A percentile compares a stretch with the other conserved stretches of the same genome.
phyloP scores from a whole-genome alignment of 169 alveolate genomes.

The Cyclospora cayetanensis region DNA sequence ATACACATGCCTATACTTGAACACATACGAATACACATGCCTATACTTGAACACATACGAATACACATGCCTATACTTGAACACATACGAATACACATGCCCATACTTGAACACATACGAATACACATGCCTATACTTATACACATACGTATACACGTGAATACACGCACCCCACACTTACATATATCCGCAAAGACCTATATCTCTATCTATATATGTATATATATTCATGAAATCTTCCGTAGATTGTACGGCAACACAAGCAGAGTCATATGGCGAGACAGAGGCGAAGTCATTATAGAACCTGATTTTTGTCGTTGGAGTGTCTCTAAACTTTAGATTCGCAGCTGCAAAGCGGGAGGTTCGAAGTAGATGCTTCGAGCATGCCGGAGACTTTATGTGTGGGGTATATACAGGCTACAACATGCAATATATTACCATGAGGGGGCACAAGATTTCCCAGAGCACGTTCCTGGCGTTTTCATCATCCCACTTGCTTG shows the following conservation, averaged over 20 bases:
- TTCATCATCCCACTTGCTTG: background rate
- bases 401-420: background rate
- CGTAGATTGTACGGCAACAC: background rate
- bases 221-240: background rate
- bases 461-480: background rate
- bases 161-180: background rate
- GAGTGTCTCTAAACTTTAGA: background rate
- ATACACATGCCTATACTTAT: too few relatives aligned
- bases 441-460: slow-evolving; percentile 9
- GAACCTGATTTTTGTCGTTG: background rate
- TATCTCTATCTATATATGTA: too few relatives aligned
- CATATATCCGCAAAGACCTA: background rate
- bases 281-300: background rate
- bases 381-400: background rate
- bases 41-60: background rate
- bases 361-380: background rate
- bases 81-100: too few relatives aligned
- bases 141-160: background rate
- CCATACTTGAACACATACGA: background rate
- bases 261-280: background rate
- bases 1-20: background rate
- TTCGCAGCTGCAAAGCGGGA: background rate
- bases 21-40: background rate
- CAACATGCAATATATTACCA: background rate
- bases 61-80: background rate